Evolutionary conservation across 2,329 filamentous ascomycete genomes (phyloP).

Genomic region (Claviceps humidiphila): DNA sequence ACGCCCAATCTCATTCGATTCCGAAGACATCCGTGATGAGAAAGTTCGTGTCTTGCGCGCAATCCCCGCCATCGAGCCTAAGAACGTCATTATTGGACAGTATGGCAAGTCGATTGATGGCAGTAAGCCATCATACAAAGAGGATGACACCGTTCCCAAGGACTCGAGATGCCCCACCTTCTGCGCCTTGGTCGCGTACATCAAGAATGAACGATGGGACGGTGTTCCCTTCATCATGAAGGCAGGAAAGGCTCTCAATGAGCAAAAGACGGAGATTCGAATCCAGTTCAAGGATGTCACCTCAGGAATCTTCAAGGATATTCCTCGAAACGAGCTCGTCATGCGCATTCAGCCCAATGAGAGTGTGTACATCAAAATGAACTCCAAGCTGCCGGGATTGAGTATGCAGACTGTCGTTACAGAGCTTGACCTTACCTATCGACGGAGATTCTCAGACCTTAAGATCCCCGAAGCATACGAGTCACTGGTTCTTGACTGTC

Average conservation of each 20-base stretch:
- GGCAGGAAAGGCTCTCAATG: conserved; percentile 95
- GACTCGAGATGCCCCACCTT: conserved; percentile 97
- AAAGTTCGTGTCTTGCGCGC: conserved; percentile 92
- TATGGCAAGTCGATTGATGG: conserved; percentile 94
- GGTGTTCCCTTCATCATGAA: conserved; percentile 99
- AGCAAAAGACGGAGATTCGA: conserved; percentile 98
- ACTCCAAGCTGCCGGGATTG: conserved; percentile 94
- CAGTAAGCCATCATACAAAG: conserved; percentile 94
- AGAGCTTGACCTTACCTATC: conserved; percentile 95
- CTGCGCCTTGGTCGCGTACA: conserved; percentile 92
- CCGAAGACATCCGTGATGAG: conserved; percentile 96
- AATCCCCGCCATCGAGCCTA: conserved; percentile 90
- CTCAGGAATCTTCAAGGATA: conserved; percentile 98
- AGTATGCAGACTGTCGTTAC: conserved; percentile 99
- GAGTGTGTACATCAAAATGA: conserved; percentile 99
- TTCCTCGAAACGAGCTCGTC: conserved; percentile 96
- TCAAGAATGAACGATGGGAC: conserved; percentile 99
- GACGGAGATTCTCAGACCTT: conserved; percentile 93
- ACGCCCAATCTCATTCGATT: conserved; percentile 92
- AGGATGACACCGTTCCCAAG: conserved; percentile 95
- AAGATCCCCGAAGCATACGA: conserved; percentile 99
- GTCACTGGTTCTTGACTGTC: conserved; percentile 87
- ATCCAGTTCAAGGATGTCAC: conserved; percentile 99
- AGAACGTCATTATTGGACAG: conserved; percentile 99
- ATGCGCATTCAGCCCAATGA: conserved; percentile 99